Conservation (phyloP, 805 yeast species). For the Spathaspora boniae region DNA sequence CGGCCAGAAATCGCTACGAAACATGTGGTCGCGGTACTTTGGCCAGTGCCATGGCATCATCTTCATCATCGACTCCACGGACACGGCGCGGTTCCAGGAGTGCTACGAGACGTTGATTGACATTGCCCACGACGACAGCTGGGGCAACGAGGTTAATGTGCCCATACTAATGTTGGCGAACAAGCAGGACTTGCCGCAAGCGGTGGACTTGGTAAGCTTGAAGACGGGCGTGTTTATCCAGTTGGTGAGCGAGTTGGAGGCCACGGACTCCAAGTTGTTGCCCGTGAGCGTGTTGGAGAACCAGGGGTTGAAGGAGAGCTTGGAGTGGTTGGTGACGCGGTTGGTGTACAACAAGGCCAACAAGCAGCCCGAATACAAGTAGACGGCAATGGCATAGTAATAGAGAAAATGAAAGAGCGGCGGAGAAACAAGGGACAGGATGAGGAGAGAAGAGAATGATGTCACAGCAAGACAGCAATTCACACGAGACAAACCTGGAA, state of each 20-base stretch:
- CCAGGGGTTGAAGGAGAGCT: conserved; percentile 80
- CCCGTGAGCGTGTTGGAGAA: conserved; percentile 85
- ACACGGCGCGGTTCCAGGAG: conserved; percentile 76
- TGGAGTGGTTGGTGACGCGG: conserved; percentile 82
- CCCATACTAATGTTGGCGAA: conserved; percentile 95
- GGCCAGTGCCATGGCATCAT: conserved; percentile 85
- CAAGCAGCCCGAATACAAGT: conserved; percentile 55
- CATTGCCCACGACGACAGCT: conserved; percentile 41
- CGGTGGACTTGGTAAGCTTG: conserved; percentile 49
- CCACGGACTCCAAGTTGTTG: conserved; percentile 84
- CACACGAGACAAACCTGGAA: background rate
- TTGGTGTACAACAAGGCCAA: conserved; percentile 62
- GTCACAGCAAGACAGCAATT: background rate
- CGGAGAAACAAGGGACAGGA: background rate
- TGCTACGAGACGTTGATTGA: conserved; percentile 62
- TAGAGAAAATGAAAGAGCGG: too few relatives aligned
- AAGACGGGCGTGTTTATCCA: conserved; percentile 79
- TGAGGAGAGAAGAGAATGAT: background rate
- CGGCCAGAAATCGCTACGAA: conserved; percentile 83
- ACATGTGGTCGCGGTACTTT: conserved; percentile 86
- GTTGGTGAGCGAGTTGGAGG: conserved; percentile 79
- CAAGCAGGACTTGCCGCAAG: conserved; percentile 72
- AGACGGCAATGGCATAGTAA: conserved; percentile 6
- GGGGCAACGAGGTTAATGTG: conserved; percentile 52
- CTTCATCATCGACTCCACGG: conserved; percentile 90